Conservation (phyloP, 2,329 filamentous ascomycete species). For the Hymenoscyphus albidus region DNA sequence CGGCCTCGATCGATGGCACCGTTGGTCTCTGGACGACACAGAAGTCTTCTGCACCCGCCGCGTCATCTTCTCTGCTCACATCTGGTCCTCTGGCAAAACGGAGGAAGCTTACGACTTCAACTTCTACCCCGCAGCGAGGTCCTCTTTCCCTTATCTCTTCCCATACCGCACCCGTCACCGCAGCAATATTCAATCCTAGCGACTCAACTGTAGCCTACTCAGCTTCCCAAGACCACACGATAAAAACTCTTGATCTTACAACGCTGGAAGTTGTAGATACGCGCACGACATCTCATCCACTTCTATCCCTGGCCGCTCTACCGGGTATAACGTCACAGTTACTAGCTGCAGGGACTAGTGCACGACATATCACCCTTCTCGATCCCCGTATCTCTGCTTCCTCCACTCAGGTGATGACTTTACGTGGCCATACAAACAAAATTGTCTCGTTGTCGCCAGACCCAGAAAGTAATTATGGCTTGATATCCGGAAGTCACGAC, state of each 20-base stretch:
- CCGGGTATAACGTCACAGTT: slow-evolving; percentile 51
- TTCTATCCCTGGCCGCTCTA: slow-evolving; percentile 75
- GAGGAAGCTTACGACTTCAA: slow-evolving; percentile 59
- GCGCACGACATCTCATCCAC: slow-evolving; percentile 75
- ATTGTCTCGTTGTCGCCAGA: slow-evolving; percentile 48
- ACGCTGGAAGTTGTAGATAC: slow-evolving; percentile 76
- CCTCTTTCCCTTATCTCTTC: slow-evolving; percentile 67
- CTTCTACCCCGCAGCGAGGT: slow-evolving; percentile 62
- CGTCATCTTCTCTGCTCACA: slow-evolving; percentile 66
- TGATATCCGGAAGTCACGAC: slow-evolving; percentile 88
- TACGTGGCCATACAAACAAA: slow-evolving; percentile 82
- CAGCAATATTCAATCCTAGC: slow-evolving; percentile 76
- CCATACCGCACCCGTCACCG: slow-evolving; percentile 72
- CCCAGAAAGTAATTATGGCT: slow-evolving; percentile 66
- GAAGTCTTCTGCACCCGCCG: slow-evolving; percentile 70
- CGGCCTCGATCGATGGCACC: slow-evolving; percentile 76
- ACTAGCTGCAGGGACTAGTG: slow-evolving; percentile 72
- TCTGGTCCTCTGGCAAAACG: slow-evolving; percentile 68
- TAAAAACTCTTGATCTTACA: slow-evolving; percentile 87
- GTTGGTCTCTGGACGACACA: slow-evolving; percentile 87
- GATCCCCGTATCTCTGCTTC: slow-evolving; percentile 79
- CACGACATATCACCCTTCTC: slow-evolving; percentile 85
- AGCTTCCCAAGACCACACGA: slow-evolving; percentile 82
- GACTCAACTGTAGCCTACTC: slow-evolving; percentile 91
- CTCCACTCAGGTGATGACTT: slow-evolving; percentile 79